phyloP scores from a whole-genome alignment of 345 rosid species.

The Euclidium syriacum region DNA sequence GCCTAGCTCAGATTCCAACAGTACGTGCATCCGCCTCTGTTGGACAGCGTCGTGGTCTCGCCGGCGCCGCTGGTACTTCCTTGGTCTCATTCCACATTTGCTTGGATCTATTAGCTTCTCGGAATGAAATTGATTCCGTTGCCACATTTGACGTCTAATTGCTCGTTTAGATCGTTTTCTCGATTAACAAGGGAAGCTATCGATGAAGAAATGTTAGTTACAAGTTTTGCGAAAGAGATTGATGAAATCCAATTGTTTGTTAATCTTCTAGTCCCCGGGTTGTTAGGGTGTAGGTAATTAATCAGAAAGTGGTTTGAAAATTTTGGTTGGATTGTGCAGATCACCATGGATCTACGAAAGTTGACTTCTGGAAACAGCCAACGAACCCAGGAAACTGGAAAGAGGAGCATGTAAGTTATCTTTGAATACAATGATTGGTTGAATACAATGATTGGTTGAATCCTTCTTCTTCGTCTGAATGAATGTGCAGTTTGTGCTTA shows the following conservation, averaged over 20 bases:
- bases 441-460: too few species aligned
- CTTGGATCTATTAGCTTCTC: background rate
- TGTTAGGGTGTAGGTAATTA: background rate
- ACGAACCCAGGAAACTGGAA: slow-evolving; percentile 87
- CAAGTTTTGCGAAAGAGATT: background rate
- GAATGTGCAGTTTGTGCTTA: slow-evolving; percentile 55
- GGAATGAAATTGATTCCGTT: background rate
- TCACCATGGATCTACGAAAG: slow-evolving; percentile 79
- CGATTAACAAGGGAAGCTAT: background rate
- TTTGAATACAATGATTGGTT: too few species aligned
- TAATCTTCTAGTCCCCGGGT: background rate
- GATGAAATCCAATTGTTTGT: background rate
- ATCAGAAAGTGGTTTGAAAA: background rate
- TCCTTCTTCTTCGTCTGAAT: background rate
- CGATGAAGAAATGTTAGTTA: background rate
- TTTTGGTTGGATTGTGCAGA: slow-evolving; percentile 31
- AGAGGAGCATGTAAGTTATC: slow-evolving; percentile 91
- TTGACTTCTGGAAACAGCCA: slow-evolving; percentile 85
- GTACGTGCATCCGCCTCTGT: slow-evolving; percentile 26
- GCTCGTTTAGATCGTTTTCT: background rate
- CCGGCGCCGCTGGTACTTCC: slow-evolving; percentile 73
- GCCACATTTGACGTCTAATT: background rate
- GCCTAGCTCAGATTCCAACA: slow-evolving; percentile 29
- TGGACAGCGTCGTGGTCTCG: slow-evolving; percentile 67
- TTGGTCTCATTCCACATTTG: background rate